Percentiles rank a stretch among this genome's conserved stretches.
Conservation (phyloP, 169 alveolate genomes). For the Plasmodium yoelii region DNA sequence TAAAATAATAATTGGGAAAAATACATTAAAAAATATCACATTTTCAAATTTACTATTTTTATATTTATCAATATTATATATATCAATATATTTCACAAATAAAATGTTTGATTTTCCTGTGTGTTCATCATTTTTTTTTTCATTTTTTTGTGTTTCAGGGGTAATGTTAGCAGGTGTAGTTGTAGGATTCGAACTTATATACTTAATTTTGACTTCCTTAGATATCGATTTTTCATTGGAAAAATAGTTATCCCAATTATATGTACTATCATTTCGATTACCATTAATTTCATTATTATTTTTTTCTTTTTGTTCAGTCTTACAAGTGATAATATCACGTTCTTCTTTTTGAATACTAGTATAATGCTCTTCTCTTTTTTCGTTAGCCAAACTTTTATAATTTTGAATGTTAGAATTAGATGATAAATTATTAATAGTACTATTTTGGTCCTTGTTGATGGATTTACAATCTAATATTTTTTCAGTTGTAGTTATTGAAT, state of each 20-base stretch:
- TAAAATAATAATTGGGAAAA: conserved; percentile 57
- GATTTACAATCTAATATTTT: neutral
- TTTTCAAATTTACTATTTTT: conserved; percentile 36
- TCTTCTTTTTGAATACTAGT: neutral
- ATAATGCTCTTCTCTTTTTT: neutral
- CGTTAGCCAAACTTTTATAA: neutral
- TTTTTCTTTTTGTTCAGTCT: neutral
- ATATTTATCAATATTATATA: conserved; percentile 19
- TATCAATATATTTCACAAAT: conserved; percentile 35
- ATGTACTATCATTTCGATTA: neutral
- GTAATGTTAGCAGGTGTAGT: too few relatives aligned
- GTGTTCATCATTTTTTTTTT: conserved; percentile 4
- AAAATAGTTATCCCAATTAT: conserved; percentile 66
- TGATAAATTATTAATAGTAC: conserved; percentile 11
- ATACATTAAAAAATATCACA: conserved; percentile 45
- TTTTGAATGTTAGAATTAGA: conserved; percentile 5
- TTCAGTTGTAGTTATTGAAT: conserved; percentile 2
- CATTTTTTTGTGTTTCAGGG: neutral
- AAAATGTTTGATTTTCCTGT: conserved; percentile 36
- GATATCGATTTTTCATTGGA: conserved; percentile 35
- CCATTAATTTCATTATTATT: neutral
- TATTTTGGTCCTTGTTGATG: neutral
- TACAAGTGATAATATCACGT: neutral
- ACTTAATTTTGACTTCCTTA: conserved; percentile 49
- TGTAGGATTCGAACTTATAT: neutral